A percentile compares a stretch with the other conserved stretches of the same genome.
These are phyloP conservation scores for Asterochloris erici DNA, from an alignment of 139 green algal genomes.

Conservation along the genomic window DNA sequence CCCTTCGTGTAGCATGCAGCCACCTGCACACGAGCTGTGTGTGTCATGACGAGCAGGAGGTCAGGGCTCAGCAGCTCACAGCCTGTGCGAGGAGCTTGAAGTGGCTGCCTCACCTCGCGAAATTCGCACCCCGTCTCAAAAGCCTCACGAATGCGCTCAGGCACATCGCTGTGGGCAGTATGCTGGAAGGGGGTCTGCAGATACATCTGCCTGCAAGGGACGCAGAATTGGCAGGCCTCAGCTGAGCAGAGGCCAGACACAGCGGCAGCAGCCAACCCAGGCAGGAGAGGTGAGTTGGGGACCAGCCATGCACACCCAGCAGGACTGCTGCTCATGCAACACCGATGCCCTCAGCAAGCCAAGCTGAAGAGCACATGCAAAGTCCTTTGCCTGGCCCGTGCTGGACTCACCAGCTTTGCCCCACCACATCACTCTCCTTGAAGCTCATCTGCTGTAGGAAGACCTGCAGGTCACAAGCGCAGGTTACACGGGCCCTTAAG, in stretches of 20 bases:
- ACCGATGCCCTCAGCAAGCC: background rate
- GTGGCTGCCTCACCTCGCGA: background rate
- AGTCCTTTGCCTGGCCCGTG: background rate
- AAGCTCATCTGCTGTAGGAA: slow-evolving; percentile 5
- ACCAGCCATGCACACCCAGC: background rate
- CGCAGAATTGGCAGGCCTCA: background rate
- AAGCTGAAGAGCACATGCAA: background rate
- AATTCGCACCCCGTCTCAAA: slow-evolving; percentile 25
- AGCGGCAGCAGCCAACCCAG: background rate
- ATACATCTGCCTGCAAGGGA: slow-evolving; percentile 1
- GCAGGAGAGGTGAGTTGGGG: background rate
- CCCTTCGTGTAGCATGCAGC: slow-evolving; percentile 5
- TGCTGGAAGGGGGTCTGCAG: slow-evolving; percentile 17
- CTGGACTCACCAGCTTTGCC: slow-evolving; percentile 9
- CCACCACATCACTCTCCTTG: slow-evolving; percentile 12
- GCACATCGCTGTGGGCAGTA: slow-evolving; percentile 10
- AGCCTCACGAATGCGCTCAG: slow-evolving; percentile 8
- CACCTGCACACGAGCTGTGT: background rate
- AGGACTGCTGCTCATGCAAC: background rate
- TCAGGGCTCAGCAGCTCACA: too few species aligned
- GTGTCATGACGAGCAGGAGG: too few species aligned
- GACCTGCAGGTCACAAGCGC: background rate
- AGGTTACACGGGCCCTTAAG: background rate
- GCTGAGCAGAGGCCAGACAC: background rate
- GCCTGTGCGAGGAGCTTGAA: too few species aligned